These are phyloP conservation scores for Prototheca stagnorum DNA, from an alignment of 163 green algal species.

Conservation along the genomic window DNA sequence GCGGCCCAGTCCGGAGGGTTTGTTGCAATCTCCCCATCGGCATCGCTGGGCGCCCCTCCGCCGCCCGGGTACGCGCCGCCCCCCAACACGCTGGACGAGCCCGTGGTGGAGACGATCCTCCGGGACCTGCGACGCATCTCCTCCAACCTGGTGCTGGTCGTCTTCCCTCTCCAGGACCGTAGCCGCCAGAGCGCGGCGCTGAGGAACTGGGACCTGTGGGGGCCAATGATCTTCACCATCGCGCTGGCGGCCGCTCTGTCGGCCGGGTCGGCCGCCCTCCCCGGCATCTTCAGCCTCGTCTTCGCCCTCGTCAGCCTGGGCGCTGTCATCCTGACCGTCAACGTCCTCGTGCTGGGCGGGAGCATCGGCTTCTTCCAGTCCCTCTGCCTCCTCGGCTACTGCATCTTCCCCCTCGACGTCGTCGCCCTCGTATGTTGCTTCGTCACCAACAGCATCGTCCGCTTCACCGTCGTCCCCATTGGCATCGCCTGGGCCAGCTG, in stretches of 20 bases:
- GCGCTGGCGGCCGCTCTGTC: constrained; percentile 58
- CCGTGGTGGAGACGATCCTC: constrained; percentile 69
- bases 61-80: background rate
- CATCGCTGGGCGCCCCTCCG: background rate
- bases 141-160: constrained; percentile 63
- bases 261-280: constrained; percentile 25
- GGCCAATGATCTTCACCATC: constrained; percentile 74
- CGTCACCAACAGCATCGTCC: constrained; percentile 19
- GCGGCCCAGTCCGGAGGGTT: too few species aligned
- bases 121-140: constrained; percentile 76
- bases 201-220: constrained; percentile 96
- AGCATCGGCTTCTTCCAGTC: constrained; percentile 81
- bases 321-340: constrained; percentile 82
- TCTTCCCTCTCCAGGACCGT: constrained; percentile 69
- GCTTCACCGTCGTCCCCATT: constrained; percentile 41
- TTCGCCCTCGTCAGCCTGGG: constrained; percentile 77
- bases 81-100: constrained; percentile 79
- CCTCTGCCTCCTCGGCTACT: constrained; percentile 93
- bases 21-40: too few species aligned
- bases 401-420: constrained; percentile 84
- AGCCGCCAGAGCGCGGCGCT: constrained; percentile 54
- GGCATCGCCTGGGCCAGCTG: constrained; percentile 61
- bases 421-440: constrained; percentile 49
- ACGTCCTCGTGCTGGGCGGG: constrained; percentile 84
- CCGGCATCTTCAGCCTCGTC: constrained; percentile 71